Evolutionary conservation across 192 early-diverging fungal species (phyloP).

Genomic region (Dissophora ornata): DNA sequence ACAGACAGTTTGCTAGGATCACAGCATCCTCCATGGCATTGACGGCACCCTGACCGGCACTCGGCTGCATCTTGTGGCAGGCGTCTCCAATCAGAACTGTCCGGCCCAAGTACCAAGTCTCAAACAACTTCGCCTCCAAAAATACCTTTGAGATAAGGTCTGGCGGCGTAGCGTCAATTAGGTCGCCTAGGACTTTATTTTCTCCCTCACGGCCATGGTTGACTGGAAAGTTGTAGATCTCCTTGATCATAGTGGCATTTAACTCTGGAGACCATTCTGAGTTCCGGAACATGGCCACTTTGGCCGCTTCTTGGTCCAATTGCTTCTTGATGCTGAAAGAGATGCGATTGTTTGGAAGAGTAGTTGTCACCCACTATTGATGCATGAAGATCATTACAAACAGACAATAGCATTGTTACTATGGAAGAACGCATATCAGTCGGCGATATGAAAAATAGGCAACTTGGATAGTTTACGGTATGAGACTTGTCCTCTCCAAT

Average conservation of each 20-base stretch:
- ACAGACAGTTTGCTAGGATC: constrained; percentile 3
- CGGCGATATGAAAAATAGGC: not conserved
- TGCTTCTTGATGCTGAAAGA: not conserved
- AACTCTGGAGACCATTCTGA: constrained; percentile 11
- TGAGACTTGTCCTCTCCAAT: not conserved
- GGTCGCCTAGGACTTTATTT: not conserved
- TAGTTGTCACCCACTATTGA: not conserved
- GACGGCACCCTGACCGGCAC: constrained; percentile 7
- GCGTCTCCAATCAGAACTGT: constrained; percentile 21
- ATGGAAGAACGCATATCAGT: not conserved
- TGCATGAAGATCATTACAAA: not conserved
- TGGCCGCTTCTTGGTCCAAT: not conserved
- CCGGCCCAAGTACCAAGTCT: constrained; percentile 5
- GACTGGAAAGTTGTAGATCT: constrained; percentile 6
- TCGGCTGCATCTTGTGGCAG: constrained; percentile 5
- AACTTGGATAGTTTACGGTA: not conserved
- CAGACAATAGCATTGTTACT: not conserved
- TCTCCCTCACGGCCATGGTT: not conserved
- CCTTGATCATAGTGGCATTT: constrained; percentile 2
- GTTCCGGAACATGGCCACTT: not conserved
- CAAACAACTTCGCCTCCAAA: constrained; percentile 9
- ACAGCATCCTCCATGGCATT: constrained; percentile 10
- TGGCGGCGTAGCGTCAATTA: constrained; percentile 9
- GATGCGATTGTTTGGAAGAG: constrained; percentile 5
- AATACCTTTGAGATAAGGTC: constrained; percentile 8